Base-by-base conservation (phyloP, 2,329 filamentous ascomycete species). In the Colletotrichum eleusines region DNA sequence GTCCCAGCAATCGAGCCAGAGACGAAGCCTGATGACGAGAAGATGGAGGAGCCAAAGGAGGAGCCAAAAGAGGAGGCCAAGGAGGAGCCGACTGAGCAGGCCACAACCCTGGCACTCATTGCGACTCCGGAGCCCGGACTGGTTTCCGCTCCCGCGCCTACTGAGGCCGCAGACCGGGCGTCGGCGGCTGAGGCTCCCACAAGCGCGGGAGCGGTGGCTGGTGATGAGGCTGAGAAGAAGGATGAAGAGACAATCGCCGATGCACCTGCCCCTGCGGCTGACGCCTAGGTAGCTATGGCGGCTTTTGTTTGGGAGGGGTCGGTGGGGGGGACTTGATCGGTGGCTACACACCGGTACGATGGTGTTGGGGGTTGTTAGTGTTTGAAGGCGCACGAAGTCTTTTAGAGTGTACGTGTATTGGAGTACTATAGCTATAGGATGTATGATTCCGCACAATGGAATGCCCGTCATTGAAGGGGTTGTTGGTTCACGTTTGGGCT, bases 1-100 rank as follows among this genome's bases (percentile, higher is more conserved):
- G 67, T 71, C 2, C 57, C 70, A 26, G 57, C 62, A 5, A 28
- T 66, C 33, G 61, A 66, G 38, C 38, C 38, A 11, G 63, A 62
- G 40, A 69, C 51, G 59, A 69, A 55, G 59, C 63, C 55, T 14
- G 63, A 26, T 6, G 63, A 51, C 16, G 54, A 71, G 28, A 23
- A 14, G 2, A n/a, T n/a, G 18, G 26, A 65, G 11, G 28, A 50
- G 0, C 6, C 1, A 2, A 28, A 16, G 16, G 63, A 70, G 7
- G 42, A 35, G 9, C 5, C 31, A 6, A 23, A 5, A 5, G 51
- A 23, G 31, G 4, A 54, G 31, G 8, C 20, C 9, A 33, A 16
- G 16, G 63, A 70, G 7, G 42, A 35, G 9, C 5, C 31, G 12
- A 23, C 8, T 5, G 51, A 23, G 31, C 9, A 54, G 31, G 8